A percentile compares a stretch with the other conserved stretches of the same genome.
Evolutionary conservation across 495 filamentous ascomycete species (phyloP).

Genomic region (Lophium mytilinum): DNA sequence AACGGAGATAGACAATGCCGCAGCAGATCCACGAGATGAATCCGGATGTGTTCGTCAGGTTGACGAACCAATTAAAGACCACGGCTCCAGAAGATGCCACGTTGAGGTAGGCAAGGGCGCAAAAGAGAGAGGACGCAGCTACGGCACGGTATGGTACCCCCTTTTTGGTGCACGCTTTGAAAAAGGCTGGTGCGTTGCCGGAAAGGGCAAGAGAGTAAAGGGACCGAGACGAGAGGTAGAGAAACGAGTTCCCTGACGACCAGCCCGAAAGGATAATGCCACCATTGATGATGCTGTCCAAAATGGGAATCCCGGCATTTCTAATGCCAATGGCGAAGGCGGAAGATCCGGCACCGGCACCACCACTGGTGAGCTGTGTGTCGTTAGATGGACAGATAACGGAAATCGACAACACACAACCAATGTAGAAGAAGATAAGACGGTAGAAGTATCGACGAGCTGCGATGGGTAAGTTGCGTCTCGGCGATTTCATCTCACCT

Average conservation of each 20-base stretch:
- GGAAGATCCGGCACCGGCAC: constrained; percentile 46
- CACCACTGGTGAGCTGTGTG: constrained; percentile 41
- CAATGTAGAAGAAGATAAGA: constrained; percentile 51
- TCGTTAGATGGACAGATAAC: constrained; percentile 51
- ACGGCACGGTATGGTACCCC: constrained; percentile 31
- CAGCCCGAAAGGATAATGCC: constrained; percentile 66
- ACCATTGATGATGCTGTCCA: constrained; percentile 59
- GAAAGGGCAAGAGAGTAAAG: constrained; percentile 38
- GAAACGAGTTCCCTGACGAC: constrained; percentile 55
- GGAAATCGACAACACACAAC: constrained; percentile 50
- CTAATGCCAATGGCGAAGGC: constrained; percentile 54
- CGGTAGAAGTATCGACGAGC: constrained; percentile 44
- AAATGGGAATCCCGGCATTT: constrained; percentile 44
- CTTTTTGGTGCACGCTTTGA: constrained; percentile 28
- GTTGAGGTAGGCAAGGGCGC: constrained; percentile 31
- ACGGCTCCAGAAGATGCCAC: constrained; percentile 11
- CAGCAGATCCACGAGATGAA: constrained; percentile 58
- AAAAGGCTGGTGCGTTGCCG: constrained; percentile 29
- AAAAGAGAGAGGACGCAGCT: constrained; percentile 26
- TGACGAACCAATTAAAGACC: constrained; percentile 49
- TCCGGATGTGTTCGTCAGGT: constrained; percentile 52
- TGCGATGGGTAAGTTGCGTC: constrained; percentile 45
- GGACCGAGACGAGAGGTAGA: constrained; percentile 48
- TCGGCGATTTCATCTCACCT: constrained; percentile 37
- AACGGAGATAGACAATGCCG: constrained; percentile 52